These are phyloP conservation scores for Cryptosporidium sp. DNA, from an alignment of 169 alveolate genomes.

Conservation along the genomic window DNA sequence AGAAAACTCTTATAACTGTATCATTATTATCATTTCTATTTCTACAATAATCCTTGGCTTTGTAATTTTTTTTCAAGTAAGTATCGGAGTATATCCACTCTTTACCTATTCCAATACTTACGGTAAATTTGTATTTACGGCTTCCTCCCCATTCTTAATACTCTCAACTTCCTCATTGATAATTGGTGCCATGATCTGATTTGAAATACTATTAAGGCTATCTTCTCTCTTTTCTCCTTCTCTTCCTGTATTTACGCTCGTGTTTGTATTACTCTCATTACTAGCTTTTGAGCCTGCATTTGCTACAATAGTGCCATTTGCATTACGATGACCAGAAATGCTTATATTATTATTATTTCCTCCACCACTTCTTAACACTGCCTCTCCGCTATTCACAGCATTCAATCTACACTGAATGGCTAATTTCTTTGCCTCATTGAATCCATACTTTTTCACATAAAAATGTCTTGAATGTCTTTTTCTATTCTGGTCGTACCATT, in stretches of 20 bases:
- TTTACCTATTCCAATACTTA: too few species aligned
- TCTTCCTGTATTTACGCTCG: not conserved
- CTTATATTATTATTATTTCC: not conserved
- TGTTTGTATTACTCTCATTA: not conserved
- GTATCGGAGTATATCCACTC: not conserved
- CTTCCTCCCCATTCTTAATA: not conserved
- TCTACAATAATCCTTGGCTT: not conserved
- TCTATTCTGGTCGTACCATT: constrained; percentile 75
- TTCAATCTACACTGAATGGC: constrained; percentile 80
- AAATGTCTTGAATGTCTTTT: constrained; percentile 76
- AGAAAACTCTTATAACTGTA: not conserved
- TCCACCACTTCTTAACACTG: constrained; percentile 44
- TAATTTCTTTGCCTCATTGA: constrained; percentile 81
- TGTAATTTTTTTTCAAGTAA: too few species aligned
- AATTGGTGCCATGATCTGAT: not conserved
- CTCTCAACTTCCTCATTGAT: not conserved
- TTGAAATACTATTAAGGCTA: not conserved
- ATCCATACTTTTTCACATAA: constrained; percentile 82
- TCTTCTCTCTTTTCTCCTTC: not conserved
- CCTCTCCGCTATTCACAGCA: constrained; percentile 73
- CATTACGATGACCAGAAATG: not conserved
- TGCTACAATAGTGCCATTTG: not conserved
- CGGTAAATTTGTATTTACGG: too few species aligned
- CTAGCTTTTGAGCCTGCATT: not conserved
- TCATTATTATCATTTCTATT: not conserved